Evolutionary conservation across 331 rosid species (phyloP), one percentile per base, ranked within the genome.

Genomic region (Pyrus hybrid): DNA sequence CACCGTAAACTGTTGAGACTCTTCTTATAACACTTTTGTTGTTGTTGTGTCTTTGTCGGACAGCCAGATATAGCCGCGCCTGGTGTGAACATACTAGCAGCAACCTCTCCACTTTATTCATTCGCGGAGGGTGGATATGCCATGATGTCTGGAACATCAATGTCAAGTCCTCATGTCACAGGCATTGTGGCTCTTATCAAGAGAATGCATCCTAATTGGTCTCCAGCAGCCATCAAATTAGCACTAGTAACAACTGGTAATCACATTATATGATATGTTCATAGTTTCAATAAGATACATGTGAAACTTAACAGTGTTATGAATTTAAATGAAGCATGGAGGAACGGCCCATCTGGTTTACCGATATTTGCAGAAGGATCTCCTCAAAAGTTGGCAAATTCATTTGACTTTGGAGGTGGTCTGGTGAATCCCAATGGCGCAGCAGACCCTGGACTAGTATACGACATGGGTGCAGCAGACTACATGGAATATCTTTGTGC

Each of bases 31-130:
- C 16, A 69, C 47, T 41, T 41, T 41, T 69, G 14, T 69, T 45
- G 23, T 54, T 41, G 17, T 26, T 25, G 2, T 41, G 22, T 57
- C 21, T 33, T 65, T 22, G 61, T 65, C 9, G 26, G 67, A 80
- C 83, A 88, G 92, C 92, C 90, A 18, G 92, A 88, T 45, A 30
- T 88, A 73, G 75, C 87, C 12, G 90, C 88, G 16, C 92, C 92
- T 2, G 92, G 47, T 41, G 47, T 41, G 47, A 41, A 41, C 47
- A 41, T 41, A 41, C 47, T 41, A 41, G 47, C 47, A 88, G 79
- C 84, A 68, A 69, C 58, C 28, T 28, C 78, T 57, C 85, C 90
- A 25, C n/a, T 16, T 13, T 11, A 53, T 63, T 7, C 30, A 7
- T 16, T 47, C 0, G 68, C 17, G 3, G 85, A 77, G 13, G 62